phyloP scores from a whole-genome alignment of 148 eudicot genomes.

The Silene conica region DNA sequence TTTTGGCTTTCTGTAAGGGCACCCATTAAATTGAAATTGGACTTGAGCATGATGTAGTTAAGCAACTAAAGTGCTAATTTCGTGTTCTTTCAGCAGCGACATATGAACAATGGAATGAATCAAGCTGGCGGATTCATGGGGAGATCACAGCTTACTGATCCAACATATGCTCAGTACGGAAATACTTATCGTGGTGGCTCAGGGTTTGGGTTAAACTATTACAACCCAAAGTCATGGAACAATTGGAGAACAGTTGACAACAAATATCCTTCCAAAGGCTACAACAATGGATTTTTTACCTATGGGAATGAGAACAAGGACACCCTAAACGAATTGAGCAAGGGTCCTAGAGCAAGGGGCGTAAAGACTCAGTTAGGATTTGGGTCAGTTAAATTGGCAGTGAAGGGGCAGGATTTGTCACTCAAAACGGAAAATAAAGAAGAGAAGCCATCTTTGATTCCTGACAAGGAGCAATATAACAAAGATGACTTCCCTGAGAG shows the following conservation, averaged over 20 bases:
- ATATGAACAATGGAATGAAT: conserved; percentile 26
- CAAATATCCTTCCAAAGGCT: conserved; percentile 36
- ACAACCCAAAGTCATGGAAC: conserved; percentile 38
- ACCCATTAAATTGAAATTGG: no score
- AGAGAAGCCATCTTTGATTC: conserved; percentile 23
- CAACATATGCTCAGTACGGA: conserved; percentile 35
- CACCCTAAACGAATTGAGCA: conserved; percentile 44
- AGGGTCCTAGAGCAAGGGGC: conserved; percentile 40
- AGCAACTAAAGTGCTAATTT: no score
- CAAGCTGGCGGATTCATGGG: conserved; percentile 38
- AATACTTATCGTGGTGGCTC: conserved; percentile 35
- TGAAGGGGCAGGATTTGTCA: conserved; percentile 42
- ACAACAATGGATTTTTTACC: conserved; percentile 30
- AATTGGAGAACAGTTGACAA: conserved; percentile 33
- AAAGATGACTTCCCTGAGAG: conserved; percentile 41
- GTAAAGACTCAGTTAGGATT: conserved; percentile 30
- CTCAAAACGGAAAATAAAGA: conserved; percentile 28
- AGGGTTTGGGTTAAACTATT: conserved; percentile 42
- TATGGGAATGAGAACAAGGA: conserved; percentile 36
- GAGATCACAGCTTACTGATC: conserved; percentile 35
- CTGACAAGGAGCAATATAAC: conserved; percentile 40
- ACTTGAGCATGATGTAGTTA: no score
- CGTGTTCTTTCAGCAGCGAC: conserved; percentile 25
- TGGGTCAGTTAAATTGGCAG: conserved; percentile 40
- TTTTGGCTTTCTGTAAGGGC: no score